phyloP scores from a whole-genome alignment of 192 early-diverging fungal species.

The Powellomyces hirtus region DNA sequence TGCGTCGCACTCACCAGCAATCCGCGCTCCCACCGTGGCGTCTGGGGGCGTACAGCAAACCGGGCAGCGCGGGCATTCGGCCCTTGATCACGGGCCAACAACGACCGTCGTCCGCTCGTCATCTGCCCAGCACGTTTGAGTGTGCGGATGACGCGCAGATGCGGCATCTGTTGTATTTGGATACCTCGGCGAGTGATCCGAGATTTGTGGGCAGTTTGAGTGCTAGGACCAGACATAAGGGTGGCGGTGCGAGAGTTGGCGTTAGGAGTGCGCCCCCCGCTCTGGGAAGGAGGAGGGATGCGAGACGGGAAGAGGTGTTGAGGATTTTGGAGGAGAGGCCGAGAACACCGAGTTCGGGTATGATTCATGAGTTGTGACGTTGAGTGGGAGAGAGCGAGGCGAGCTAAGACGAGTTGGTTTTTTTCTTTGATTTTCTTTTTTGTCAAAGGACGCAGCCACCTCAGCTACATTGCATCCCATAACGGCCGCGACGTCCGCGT shows the following conservation, averaged over 20 bases:
- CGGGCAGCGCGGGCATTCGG: neutral
- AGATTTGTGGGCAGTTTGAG: neutral
- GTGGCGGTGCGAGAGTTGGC: neutral
- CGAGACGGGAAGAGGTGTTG: neutral
- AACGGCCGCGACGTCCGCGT: slow-evolving; percentile 20
- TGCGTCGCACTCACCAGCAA: neutral
- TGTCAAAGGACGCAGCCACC: slow-evolving; percentile 17
- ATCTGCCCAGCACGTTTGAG: neutral
- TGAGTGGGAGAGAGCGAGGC: neutral
- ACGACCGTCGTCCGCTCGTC: neutral
- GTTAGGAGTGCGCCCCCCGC: neutral
- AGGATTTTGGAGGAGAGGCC: neutral
- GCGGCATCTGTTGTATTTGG: neutral
- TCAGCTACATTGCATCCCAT: slow-evolving; percentile 11
- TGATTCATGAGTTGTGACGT: neutral
- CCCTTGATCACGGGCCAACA: neutral
- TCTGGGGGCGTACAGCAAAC: neutral
- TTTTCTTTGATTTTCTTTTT: neutral
- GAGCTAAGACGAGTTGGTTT: neutral
- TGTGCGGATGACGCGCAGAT: neutral
- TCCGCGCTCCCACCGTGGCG: slow-evolving; percentile 1
- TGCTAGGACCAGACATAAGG: neutral
- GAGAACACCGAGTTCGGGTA: neutral
- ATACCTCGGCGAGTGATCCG: neutral
- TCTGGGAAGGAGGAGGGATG: neutral